Evolutionary conservation across 208 protist genomes (phyloP), one percentile per base, ranked within the genome.

Genomic region (Chromosphaera perkinsii): DNA sequence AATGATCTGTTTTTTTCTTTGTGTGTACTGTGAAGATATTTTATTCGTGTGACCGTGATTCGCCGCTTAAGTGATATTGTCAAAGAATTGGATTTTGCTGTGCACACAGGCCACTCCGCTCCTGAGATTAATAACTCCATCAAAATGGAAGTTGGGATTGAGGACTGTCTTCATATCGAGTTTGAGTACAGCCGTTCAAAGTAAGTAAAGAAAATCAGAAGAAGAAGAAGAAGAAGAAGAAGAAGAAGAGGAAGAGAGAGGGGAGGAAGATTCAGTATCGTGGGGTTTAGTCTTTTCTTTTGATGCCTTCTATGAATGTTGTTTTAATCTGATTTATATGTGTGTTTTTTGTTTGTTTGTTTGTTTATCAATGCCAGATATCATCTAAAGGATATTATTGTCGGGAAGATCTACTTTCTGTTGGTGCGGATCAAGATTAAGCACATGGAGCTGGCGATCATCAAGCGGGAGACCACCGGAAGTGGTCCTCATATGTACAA

Each of bases 171-270:
- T 51, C 88, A 92, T 80, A 92, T 92, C 43, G 88, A 92, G 75
- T 93, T 92, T 60, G 89, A 92, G 72, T 92, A 92, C 64, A 85
- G 88, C 72, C 72, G 81, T 32, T 88, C 83, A 36, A 90, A 90
- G 71, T 88, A 80, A 32, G 49, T 69, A 5, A n/a, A 24, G 17
- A n/a, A n/a, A n/a, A n/a, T n/a, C n/a, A n/a, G n/a, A n/a, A n/a
- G n/a, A n/a, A n/a, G n/a, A n/a, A n/a, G n/a, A n/a, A n/a, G n/a
- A n/a, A n/a, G n/a, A n/a, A n/a, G n/a, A n/a, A n/a, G n/a, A n/a
- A n/a, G n/a, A n/a, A n/a, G n/a, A n/a, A n/a, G n/a, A n/a, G n/a
- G n/a, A n/a, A n/a, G n/a, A n/a, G n/a, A n/a, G n/a, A n/a, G n/a
- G n/a, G n/a, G n/a, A n/a, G n/a, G n/a, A n/a, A n/a, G n/a, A n/a